Percentiles rank a stretch among this genome's conserved stretches.
Conservation (phyloP, 2,329 filamentous ascomycete species). For the Neonectria punicea region DNA sequence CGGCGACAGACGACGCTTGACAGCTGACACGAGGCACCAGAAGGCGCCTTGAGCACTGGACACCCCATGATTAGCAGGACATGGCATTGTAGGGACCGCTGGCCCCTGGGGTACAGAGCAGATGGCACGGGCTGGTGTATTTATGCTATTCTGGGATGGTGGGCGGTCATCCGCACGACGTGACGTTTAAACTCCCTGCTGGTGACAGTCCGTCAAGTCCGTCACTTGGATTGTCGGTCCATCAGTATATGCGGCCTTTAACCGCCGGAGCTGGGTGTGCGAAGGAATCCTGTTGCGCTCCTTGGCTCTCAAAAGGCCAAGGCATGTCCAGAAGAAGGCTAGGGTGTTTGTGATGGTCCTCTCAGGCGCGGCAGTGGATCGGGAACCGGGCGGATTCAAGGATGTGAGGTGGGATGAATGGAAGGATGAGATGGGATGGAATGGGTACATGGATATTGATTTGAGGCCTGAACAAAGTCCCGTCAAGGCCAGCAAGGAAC, state of each 20-base stretch:
- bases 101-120: background rate
- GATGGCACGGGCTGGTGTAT: constrained; percentile 7
- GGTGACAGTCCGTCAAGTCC: background rate
- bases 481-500: background rate
- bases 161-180: constrained; percentile 6
- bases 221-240: background rate
- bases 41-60: background rate
- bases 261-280: constrained; percentile 11
- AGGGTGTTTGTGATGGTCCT: constrained; percentile 20
- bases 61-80: background rate
- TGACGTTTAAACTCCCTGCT: constrained; percentile 7
- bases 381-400: background rate
- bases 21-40: background rate
- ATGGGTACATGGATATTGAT: constrained; percentile 1
- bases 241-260: constrained; percentile 10
- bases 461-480: background rate
- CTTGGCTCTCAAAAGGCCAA: background rate
- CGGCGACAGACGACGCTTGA: background rate
- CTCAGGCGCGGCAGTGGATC: constrained; percentile 17
- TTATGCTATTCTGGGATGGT: constrained; percentile 17
- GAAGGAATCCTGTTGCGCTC: background rate
- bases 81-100: background rate
- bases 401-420: constrained; percentile 10
- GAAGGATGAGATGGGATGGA: constrained; percentile 4
- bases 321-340: constrained; percentile 16